phyloP scores from a whole-genome alignment of 1,284 basidiomycete species.

The Butyriboletus appendiculatus region DNA sequence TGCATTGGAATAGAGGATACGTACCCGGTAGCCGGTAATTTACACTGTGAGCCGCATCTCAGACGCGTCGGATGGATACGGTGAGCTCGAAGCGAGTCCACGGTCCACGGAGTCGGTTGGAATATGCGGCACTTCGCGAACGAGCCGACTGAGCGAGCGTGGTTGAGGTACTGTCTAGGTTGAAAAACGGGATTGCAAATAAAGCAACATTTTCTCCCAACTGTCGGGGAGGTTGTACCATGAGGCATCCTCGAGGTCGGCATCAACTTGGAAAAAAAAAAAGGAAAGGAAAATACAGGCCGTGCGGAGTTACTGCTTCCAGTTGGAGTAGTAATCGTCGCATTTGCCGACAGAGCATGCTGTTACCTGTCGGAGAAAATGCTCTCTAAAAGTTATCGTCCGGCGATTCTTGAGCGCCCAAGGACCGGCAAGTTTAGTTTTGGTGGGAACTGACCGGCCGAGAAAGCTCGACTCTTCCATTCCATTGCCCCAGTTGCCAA shows the following conservation, averaged over 20 bases:
- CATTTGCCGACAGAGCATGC: conserved; percentile 22
- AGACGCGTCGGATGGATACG: not conserved
- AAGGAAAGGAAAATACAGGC: too few species aligned
- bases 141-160: conserved; percentile 1
- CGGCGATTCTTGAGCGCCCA: conserved; percentile 10
- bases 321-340: conserved; percentile 8
- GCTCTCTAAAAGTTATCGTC: conserved; percentile 6
- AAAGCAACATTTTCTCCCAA: conserved; percentile 14
- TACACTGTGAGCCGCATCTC: not conserved
- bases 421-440: conserved; percentile 15
- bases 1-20: not conserved
- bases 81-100: not conserved
- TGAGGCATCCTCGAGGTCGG: conserved; percentile 30
- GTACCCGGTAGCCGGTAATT: not conserved
- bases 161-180: conserved; percentile 3
- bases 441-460: conserved; percentile 34
- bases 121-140: not conserved
- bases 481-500: conserved; percentile 35
- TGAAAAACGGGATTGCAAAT: conserved; percentile 8
- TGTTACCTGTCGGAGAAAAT: conserved; percentile 16
- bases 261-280: not conserved
- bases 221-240: conserved; percentile 15
- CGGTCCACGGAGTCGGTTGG: conserved; percentile 3
- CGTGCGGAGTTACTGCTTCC: conserved; percentile 8
- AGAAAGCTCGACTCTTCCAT: conserved; percentile 30